These are phyloP conservation scores for Dichotomopilus funicola DNA, from an alignment of 2,329 filamentous ascomycete species.

Conservation along the genomic window DNA sequence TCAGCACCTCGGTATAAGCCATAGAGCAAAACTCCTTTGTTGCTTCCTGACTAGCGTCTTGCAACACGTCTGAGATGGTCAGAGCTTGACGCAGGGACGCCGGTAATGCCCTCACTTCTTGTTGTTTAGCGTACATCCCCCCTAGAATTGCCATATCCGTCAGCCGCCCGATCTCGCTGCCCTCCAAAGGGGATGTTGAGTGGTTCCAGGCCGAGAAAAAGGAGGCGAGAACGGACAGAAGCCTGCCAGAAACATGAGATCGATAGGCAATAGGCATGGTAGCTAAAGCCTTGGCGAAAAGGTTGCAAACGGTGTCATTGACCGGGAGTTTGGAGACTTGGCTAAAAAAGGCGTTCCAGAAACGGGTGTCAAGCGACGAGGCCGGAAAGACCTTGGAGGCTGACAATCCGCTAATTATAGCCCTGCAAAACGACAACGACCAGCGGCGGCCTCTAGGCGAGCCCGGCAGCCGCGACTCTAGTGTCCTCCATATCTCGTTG, in stretches of 20 bases:
- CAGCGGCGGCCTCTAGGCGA: not conserved
- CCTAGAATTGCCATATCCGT: slow-evolving; percentile 1
- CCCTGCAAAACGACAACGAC: slow-evolving; percentile 11
- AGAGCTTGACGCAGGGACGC: slow-evolving; percentile 8
- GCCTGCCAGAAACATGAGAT: not conserved
- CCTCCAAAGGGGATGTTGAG: not conserved
- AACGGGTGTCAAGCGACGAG: slow-evolving; percentile 3
- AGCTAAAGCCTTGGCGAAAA: slow-evolving; percentile 14
- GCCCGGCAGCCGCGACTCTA: slow-evolving; percentile 12
- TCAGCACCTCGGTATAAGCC: slow-evolving; percentile 9
- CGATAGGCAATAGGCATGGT: slow-evolving; percentile 6
- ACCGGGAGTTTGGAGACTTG: slow-evolving; percentile 15
- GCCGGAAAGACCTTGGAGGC: slow-evolving; percentile 15
- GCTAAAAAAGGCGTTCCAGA: slow-evolving; percentile 17
- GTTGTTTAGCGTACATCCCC: not conserved
- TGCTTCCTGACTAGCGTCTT: slow-evolving; percentile 1
- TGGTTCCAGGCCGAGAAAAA: slow-evolving; percentile 15
- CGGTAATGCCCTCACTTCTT: not conserved
- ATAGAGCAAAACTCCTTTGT: slow-evolving; percentile 10
- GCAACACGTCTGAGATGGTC: slow-evolving; percentile 3
- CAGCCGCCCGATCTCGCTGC: not conserved
- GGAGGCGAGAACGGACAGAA: slow-evolving; percentile 16
- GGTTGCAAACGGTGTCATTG: slow-evolving; percentile 13
- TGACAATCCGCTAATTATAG: slow-evolving; percentile 12
- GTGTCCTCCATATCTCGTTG: slow-evolving; percentile 10